Evolutionary conservation across 805 yeast species (phyloP).

Genomic region (Barnettozyma botsteinii): DNA sequence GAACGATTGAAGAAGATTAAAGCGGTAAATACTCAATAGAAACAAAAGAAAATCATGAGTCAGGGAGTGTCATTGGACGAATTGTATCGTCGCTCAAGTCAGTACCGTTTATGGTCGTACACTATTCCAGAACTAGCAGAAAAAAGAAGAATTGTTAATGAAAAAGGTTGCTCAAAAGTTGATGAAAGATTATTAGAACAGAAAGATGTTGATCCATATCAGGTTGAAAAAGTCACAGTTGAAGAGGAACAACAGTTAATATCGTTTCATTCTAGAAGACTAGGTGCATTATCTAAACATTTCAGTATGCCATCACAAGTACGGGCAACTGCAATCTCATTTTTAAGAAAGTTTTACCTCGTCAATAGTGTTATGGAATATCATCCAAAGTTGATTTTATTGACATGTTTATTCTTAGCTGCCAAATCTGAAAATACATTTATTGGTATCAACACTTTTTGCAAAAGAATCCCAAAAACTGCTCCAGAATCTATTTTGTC

Average conservation of each 20-base stretch:
- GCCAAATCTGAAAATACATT: slow-evolving; percentile 91
- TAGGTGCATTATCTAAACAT: slow-evolving; percentile 61
- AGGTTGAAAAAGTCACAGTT: slow-evolving; percentile 37
- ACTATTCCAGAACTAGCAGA: slow-evolving; percentile 50
- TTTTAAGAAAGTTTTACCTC: slow-evolving; percentile 74
- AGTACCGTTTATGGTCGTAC: slow-evolving; percentile 82
- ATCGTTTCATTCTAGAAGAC: slow-evolving; percentile 64
- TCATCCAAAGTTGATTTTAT: slow-evolving; percentile 79
- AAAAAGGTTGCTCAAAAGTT: slow-evolving; percentile 39
- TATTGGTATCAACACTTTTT: slow-evolving; percentile 76
- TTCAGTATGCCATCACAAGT: slow-evolving; percentile 87
- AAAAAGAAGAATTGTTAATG: slow-evolving; percentile 45
- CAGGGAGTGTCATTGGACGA: slow-evolving; percentile 69
- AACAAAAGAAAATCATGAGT: slow-evolving; percentile 9
- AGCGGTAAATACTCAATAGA: no score
- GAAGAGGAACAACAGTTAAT: slow-evolving; percentile 72
- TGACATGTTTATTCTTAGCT: slow-evolving; percentile 81
- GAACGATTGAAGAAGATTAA: no score
- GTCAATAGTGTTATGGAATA: slow-evolving; percentile 78
- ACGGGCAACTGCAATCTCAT: slow-evolving; percentile 77
- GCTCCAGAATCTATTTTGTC: slow-evolving; percentile 64
- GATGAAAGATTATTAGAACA: slow-evolving; percentile 30
- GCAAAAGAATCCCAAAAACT: slow-evolving; percentile 61
- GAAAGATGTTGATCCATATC: slow-evolving; percentile 27
- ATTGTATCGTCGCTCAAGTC: slow-evolving; percentile 80